A percentile compares a stretch with the other conserved stretches of the same genome.
Conservation (phyloP, 352 stramenopile species). For the Phytophthora ohioensis region DNA sequence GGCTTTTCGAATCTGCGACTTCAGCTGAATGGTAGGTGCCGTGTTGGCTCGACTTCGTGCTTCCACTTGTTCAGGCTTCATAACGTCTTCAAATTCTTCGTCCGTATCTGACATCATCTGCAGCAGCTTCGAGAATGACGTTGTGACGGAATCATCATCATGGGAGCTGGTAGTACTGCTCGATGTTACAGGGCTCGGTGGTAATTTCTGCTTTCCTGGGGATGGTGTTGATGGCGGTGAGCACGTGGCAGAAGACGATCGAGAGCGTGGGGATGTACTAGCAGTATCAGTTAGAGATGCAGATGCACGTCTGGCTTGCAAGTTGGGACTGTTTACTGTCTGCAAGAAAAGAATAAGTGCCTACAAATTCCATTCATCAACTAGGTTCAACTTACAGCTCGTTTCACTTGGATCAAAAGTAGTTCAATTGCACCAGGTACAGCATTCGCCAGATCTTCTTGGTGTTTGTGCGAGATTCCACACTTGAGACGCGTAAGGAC, state of each 20-base stretch:
- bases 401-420: slow-evolving; percentile 55
- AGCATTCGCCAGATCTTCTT: slow-evolving; percentile 55
- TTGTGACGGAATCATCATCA: slow-evolving; percentile 28
- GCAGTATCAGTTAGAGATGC: not conserved
- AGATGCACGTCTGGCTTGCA: slow-evolving; percentile 18
- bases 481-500: slow-evolving; percentile 57
- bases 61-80: slow-evolving; percentile 8
- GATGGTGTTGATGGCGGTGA: slow-evolving; percentile 18
- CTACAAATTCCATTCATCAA: not conserved
- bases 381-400: slow-evolving; percentile 33
- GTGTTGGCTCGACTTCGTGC: slow-evolving; percentile 22
- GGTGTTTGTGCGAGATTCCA: slow-evolving; percentile 51
- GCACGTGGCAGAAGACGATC: slow-evolving; percentile 9
- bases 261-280: slow-evolving; percentile 10
- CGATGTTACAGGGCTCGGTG: not conserved
- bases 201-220: slow-evolving; percentile 18
- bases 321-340: slow-evolving; percentile 28
- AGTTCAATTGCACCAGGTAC: slow-evolving; percentile 52
- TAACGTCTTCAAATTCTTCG: slow-evolving; percentile 9
- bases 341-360: not conserved
- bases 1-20: not conserved
- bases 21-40: slow-evolving; percentile 1
- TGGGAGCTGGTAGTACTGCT: not conserved
- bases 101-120: slow-evolving; percentile 38
- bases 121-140: slow-evolving; percentile 49